A percentile compares a stretch with the other conserved stretches of the same genome.
Conservation (phyloP, 2,329 filamentous ascomycete genomes). For the Colletotrichum incanum region DNA sequence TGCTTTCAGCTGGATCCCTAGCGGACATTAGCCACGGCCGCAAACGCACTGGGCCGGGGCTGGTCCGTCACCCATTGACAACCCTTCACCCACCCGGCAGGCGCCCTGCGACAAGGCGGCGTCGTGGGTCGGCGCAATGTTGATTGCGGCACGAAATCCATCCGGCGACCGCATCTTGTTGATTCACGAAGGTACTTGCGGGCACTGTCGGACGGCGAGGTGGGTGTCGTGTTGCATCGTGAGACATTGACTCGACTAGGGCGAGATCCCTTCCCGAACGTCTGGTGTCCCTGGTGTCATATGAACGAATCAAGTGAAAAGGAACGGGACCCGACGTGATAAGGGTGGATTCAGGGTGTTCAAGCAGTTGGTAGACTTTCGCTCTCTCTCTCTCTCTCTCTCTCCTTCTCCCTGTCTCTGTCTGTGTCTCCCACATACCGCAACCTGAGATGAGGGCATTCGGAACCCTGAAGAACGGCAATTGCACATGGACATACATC, state of each 20-base stretch:
- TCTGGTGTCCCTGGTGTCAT: neutral
- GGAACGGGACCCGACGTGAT: neutral
- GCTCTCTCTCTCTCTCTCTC: neutral
- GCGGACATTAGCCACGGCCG: constrained; percentile 1
- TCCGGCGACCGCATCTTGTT: constrained; percentile 7
- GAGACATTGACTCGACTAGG: constrained; percentile 12
- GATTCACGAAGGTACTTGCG: constrained; percentile 11
- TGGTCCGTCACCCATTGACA: no score
- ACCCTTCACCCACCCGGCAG: neutral
- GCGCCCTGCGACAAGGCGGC: neutral
- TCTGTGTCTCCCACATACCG: neutral
- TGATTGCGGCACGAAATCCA: constrained; percentile 18
- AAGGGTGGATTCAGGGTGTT: neutral
- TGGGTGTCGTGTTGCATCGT: constrained; percentile 3
- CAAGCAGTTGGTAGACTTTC: neutral
- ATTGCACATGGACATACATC: neutral
- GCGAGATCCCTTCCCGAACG: neutral
- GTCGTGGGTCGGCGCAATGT: neutral
- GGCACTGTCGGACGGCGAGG: neutral
- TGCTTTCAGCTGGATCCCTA: neutral
- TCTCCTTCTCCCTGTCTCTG: neutral
- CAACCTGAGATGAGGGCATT: neutral
- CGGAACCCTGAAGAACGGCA: neutral
- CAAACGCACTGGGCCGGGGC: constrained; percentile 7
- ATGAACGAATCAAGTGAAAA: neutral